A percentile compares a stretch with the other conserved stretches of the same genome.
These are phyloP conservation scores for Colletotrichum sojae DNA, from an alignment of 2,329 filamentous ascomycete species.

Conservation along the genomic window DNA sequence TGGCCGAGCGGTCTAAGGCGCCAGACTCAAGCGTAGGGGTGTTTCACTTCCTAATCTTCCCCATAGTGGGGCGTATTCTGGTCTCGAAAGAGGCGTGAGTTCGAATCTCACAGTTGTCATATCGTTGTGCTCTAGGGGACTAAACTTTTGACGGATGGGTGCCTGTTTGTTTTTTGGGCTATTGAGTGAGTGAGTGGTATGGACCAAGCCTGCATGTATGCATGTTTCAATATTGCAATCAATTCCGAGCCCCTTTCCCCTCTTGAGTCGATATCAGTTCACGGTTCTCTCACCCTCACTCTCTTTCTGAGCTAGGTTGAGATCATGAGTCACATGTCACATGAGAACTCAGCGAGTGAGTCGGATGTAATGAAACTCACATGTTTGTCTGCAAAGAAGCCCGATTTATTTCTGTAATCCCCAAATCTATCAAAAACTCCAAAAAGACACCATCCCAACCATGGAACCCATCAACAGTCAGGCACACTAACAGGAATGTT, in stretches of 20 bases:
- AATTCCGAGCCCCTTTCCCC: too few relatives aligned
- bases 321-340: too few relatives aligned
- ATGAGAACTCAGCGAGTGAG: neutral
- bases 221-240: too few relatives aligned
- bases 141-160: too few relatives aligned
- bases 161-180: too few relatives aligned
- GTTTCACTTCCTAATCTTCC: neutral
- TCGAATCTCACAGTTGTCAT: constrained; percentile 32
- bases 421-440: constrained; percentile 2
- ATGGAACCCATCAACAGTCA: constrained; percentile 56
- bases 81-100: constrained; percentile 31
- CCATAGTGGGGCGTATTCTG: constrained; percentile 15
- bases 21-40: constrained; percentile 25
- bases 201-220: too few relatives aligned
- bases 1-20: constrained; percentile 33
- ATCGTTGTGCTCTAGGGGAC: neutral
- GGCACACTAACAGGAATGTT: constrained; percentile 67
- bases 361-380: too few relatives aligned
- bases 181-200: too few relatives aligned
- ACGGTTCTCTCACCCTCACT: too few relatives aligned
- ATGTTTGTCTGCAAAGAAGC: too few relatives aligned
- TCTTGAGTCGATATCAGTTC: too few relatives aligned
- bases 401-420: neutral
- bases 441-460: neutral
- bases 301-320: too few relatives aligned